phyloP scores from a whole-genome alignment of 2,329 filamentous ascomycete species.

The Fusarium nurragi region DNA sequence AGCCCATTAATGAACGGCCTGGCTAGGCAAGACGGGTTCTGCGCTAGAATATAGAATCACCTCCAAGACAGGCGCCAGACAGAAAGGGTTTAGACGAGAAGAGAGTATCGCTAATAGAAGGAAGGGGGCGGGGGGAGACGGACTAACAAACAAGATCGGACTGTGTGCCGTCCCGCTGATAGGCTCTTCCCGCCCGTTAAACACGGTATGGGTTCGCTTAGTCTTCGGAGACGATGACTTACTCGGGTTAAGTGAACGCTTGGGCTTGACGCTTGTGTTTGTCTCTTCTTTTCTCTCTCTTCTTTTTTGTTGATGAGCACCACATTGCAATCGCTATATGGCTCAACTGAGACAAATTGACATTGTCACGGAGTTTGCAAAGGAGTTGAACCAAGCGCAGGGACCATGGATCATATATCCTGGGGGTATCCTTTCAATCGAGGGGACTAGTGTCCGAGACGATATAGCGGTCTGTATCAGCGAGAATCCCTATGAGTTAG shows the following conservation, averaged over 20 bases:
- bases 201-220: slow-evolving; percentile 12
- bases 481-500: slow-evolving; percentile 2
- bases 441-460: slow-evolving; percentile 9
- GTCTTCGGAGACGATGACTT: slow-evolving; percentile 20
- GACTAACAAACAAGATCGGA: slow-evolving; percentile 24
- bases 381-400: background rate
- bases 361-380: background rate
- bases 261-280: slow-evolving; percentile 17
- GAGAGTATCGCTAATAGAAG: background rate
- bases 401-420: slow-evolving; percentile 1
- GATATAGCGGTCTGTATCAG: slow-evolving; percentile 29
- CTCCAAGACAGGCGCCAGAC: slow-evolving; percentile 19
- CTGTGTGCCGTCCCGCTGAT: slow-evolving; percentile 37
- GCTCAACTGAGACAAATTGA: background rate
- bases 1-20: slow-evolving; percentile 7
- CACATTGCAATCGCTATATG: slow-evolving; percentile 8
- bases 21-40: slow-evolving; percentile 1
- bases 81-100: slow-evolving; percentile 28
- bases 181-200: slow-evolving; percentile 37
- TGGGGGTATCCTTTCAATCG: background rate
- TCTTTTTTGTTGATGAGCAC: slow-evolving; percentile 16
- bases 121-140: background rate
- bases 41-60: slow-evolving; percentile 22
- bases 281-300: slow-evolving; percentile 20
- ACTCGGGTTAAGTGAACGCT: slow-evolving; percentile 27